These are phyloP conservation scores for Blastocystis sp. DNA, from an alignment of 352 stramenopile genomes.

Conservation along the genomic window DNA sequence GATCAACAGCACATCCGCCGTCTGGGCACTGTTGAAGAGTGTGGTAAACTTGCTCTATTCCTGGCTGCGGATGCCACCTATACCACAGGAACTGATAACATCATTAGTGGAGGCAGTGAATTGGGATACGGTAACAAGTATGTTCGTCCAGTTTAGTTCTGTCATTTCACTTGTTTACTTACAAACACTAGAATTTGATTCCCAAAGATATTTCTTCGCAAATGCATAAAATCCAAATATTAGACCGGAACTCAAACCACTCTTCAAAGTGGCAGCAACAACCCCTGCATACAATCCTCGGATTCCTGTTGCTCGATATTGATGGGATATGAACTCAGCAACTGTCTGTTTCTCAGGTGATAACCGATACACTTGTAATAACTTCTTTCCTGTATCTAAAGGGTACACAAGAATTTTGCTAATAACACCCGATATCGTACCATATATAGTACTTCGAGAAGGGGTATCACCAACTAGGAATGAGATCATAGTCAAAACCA, in stretches of 20 bases:
- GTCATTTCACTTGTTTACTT: neutral
- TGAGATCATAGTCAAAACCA: neutral
- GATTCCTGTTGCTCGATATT: neutral
- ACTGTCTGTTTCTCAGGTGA: neutral
- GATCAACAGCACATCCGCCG: constrained; percentile 59
- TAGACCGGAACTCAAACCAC: constrained; percentile 45
- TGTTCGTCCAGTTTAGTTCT: neutral
- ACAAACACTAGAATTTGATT: neutral
- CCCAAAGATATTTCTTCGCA: neutral
- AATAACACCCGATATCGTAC: neutral
- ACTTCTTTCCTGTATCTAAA: constrained; percentile 55
- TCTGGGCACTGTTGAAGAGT: constrained; percentile 59
- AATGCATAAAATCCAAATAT: constrained; percentile 50
- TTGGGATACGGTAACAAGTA: constrained; percentile 66
- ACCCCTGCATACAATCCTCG: constrained; percentile 29
- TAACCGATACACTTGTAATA: constrained; percentile 32
- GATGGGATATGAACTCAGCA: neutral
- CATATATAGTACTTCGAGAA: constrained; percentile 1
- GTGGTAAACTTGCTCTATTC: constrained; percentile 62
- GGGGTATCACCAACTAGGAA: constrained; percentile 33
- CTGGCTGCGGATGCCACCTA: constrained; percentile 60
- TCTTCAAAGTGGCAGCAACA: constrained; percentile 33
- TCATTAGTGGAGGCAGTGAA: constrained; percentile 61
- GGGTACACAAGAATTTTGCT: constrained; percentile 59
- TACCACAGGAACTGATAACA: constrained; percentile 61